A percentile compares a stretch with the other conserved stretches of the same genome.
phyloP scores from a whole-genome alignment of 202 grass and related monocot genomes.

The Saccharum hybrid region DNA sequence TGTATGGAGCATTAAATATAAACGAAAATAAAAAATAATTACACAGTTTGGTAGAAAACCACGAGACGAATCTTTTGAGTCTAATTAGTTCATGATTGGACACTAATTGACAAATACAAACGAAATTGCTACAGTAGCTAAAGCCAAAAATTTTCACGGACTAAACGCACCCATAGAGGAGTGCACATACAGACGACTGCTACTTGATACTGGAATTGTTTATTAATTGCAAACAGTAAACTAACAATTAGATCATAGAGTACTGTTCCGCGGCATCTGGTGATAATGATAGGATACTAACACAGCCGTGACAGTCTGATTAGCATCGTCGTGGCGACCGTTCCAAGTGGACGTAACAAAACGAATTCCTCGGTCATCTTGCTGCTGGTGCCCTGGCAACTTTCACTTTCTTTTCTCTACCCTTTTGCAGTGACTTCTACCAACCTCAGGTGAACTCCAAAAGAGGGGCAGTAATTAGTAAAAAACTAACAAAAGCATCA shows the following conservation, averaged over 20 bases:
- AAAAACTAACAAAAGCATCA: background rate
- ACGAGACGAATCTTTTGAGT: too few relatives aligned
- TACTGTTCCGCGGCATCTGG: background rate
- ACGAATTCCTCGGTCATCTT: background rate
- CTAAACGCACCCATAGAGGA: background rate
- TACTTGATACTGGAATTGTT: background rate
- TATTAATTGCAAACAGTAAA: background rate
- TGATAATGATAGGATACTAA: background rate
- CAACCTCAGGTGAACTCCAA: slow-evolving; percentile 41
- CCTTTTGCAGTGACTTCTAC: slow-evolving; percentile 29
- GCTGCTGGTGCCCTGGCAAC: slow-evolving; percentile 7
- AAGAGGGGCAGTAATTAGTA: slow-evolving; percentile 43
- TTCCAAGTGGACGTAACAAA: slow-evolving; percentile 42
- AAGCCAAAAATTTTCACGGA: too few relatives aligned
- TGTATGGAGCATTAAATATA: too few relatives aligned
- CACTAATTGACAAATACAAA: too few relatives aligned
- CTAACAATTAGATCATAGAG: background rate
- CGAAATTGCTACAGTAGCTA: too few relatives aligned
- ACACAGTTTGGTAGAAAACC: too few relatives aligned
- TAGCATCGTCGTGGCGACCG: background rate
- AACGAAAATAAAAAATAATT: too few relatives aligned
- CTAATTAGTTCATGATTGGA: too few relatives aligned
- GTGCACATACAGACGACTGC: background rate
- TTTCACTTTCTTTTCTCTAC: background rate
- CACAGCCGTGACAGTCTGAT: background rate